Base-by-base conservation (phyloP, 2,329 filamentous ascomycete genomes). In the Microdochium bolleyi region DNA sequence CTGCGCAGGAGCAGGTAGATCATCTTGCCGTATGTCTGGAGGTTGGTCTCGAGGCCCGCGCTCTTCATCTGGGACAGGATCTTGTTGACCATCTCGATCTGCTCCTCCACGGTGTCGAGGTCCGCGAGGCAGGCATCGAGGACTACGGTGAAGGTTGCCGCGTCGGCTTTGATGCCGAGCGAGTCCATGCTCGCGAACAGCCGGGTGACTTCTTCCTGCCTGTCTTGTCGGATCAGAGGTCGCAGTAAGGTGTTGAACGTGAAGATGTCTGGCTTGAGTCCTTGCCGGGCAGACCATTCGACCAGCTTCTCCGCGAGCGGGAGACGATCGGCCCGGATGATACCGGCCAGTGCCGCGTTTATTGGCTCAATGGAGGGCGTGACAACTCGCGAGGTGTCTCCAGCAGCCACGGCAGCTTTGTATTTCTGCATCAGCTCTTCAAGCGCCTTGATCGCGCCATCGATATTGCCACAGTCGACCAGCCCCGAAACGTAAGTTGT, bases 111-210 rank as follows among this genome's bases (percentile, higher is more conserved):
- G 74, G 62, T 25, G 37, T 68, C 61, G 44, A 81, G 67, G 41
- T 66, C 59, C 56, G 70, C 62, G 60, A 81, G 70, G 55, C 80
- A 67, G 61, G 78, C 79, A 44, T 87, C 82, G 8, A 94, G 73
- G 53, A 94, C 75, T 56, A 89, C 82, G 22, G 83, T 88, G 66
- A 88, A 89, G 0, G 89, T 94, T 5, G 78, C 78, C n/a, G 76
- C 73, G 64, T 91, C 82, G 1, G 84, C 78, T 27, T 74, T 58
- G 25, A 89, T 66, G 2, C 74, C 74, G 16, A 75, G 67, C 2
- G 64, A 57, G 38, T 76, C 69, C 87, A 91, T 91, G 52, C 75
- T 69, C 3, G 69, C 61, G 2, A 90, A 71, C 13, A 89, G 61
- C 2, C 64, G 64, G 46, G 75, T 70, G 13, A 80, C 76, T 41